phyloP scores from a whole-genome alignment of 2,329 filamentous ascomycete genomes.

The Phaeosphaeriaceae sp. region DNA sequence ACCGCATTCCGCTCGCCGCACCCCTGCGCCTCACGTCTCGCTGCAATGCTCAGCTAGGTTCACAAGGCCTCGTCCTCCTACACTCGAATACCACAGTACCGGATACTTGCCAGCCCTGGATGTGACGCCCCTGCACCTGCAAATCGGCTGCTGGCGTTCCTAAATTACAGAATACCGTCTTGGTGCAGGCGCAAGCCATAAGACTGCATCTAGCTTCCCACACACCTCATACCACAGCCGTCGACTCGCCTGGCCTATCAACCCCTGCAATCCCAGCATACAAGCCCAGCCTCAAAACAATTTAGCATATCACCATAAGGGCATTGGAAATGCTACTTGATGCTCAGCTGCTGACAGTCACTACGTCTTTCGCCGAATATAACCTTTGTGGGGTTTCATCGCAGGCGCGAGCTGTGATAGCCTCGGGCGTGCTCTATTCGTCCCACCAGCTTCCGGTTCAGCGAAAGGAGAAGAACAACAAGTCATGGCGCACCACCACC shows the following conservation, averaged over 20 bases:
- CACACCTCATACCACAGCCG: slow-evolving; percentile 26
- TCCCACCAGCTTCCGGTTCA: slow-evolving; percentile 20
- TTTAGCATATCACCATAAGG: slow-evolving; percentile 26
- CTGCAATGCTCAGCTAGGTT: slow-evolving; percentile 30
- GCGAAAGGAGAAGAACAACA: slow-evolving; percentile 11
- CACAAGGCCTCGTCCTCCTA: slow-evolving; percentile 33
- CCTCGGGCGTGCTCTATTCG: slow-evolving; percentile 25
- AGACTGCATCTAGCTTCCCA: slow-evolving; percentile 34
- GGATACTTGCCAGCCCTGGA: slow-evolving; percentile 21
- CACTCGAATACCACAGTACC: slow-evolving; percentile 28
- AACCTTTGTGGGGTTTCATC: slow-evolving; percentile 30
- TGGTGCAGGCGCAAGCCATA: slow-evolving; percentile 40
- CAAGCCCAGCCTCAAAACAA: slow-evolving; percentile 33
- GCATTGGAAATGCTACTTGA: slow-evolving; percentile 41
- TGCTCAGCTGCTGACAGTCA: slow-evolving; percentile 36
- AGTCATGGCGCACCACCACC: slow-evolving; percentile 31
- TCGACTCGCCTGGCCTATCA: slow-evolving; percentile 26
- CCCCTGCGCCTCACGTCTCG: slow-evolving; percentile 26
- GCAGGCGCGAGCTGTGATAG: slow-evolving; percentile 23
- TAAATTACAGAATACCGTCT: slow-evolving; percentile 36
- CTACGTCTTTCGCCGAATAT: slow-evolving; percentile 31
- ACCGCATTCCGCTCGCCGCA: slow-evolving; percentile 21
- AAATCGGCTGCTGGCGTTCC: slow-evolving; percentile 26
- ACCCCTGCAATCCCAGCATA: slow-evolving; percentile 27
- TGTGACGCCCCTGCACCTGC: slow-evolving; percentile 17